Evolutionary conservation across 805 yeast species (phyloP).

Genomic region (Maudiozyma bulderi): DNA sequence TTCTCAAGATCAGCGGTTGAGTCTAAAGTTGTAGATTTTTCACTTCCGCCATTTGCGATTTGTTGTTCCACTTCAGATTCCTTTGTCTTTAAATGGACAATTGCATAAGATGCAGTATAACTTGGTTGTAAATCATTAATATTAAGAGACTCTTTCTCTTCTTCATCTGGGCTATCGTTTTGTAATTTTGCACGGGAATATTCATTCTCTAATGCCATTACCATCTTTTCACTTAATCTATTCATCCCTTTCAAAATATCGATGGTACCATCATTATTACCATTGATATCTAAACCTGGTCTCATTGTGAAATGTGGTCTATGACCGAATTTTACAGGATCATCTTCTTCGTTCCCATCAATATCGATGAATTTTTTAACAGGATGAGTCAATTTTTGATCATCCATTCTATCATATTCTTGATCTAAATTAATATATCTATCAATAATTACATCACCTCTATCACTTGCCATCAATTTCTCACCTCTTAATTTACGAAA

Average conservation of each 20-base stretch:
- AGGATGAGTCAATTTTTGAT: constrained; percentile 34
- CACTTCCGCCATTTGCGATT: background rate
- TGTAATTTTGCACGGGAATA: constrained; percentile 31
- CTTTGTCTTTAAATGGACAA: constrained; percentile 30
- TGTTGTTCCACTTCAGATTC: background rate
- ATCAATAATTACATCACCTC: constrained; percentile 80
- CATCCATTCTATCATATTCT: constrained; percentile 40
- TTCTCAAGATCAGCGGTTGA: background rate
- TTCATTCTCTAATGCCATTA: constrained; percentile 42
- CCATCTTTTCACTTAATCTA: constrained; percentile 72
- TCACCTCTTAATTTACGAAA: constrained; percentile 88
- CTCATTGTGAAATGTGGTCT: constrained; percentile 86
- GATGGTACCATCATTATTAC: constrained; percentile 53
- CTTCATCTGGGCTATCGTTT: constrained; percentile 28
- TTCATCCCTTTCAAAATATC: constrained; percentile 82
- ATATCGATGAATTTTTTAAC: constrained; percentile 70
- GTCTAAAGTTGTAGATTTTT: constrained; percentile 5
- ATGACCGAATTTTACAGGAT: constrained; percentile 66
- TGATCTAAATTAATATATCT: constrained; percentile 67
- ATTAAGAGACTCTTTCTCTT: constrained; percentile 37
- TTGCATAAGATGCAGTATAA: constrained; percentile 42
- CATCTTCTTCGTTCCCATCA: constrained; percentile 72
- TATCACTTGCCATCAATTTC: constrained; percentile 58
- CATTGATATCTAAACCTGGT: constrained; percentile 38
- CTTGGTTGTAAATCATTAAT: constrained; percentile 44